Evolutionary conservation across 2,329 filamentous ascomycete species (phyloP), one percentile per base, ranked within the genome.

Genomic region (Colletotrichum sojae): DNA sequence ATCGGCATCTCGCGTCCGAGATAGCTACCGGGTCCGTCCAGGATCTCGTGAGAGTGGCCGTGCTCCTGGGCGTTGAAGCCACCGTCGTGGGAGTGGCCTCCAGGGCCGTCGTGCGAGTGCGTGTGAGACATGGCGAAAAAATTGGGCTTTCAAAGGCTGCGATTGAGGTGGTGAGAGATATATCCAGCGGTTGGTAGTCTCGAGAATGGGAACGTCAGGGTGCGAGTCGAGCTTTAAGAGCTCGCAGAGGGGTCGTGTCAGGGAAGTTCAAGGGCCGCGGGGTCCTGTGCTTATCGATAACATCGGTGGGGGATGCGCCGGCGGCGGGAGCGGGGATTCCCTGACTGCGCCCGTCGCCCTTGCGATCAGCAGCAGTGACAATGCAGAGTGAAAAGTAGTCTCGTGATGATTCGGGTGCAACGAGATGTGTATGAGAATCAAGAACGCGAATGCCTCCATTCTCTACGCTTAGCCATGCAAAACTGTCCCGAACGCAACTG

Each of bases 11-110:
- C 96, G 16, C 96, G 91, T 58, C 92, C 91, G 39, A 96, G 82
- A 79, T 92, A 98, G 77, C 94, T 97, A 52, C 96, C 96, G 0
- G 96, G 96, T 0, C 95, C 95, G 77, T 96, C 92, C 73, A 98
- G 92, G 76, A 98, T 94, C 85, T 98, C 96, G 80, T 98, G 96
- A 2, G 92, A 93, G 84, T 99, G 96, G 75, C 96, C 96, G 80
- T 98, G 96, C 77, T 95, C 92, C 70, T 88, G 86, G 65, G 84
- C 82, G 71, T 84, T 83, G 78, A 84, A 82, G 62, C 84, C 84
- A 65, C 90, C 88, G 6, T 69, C 67, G 79, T 92, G 89, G 6
- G 86, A 84, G 77, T 90, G 83, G 79, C 75, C 70, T 80, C 79
- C 73, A 48, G 75, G 77, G 36, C 81, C 83, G 69, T 88, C 86